Percentiles rank a stretch among this genome's conserved stretches.
Conservation (phyloP, 805 yeast genomes). For the Myxozyma neglecta region DNA sequence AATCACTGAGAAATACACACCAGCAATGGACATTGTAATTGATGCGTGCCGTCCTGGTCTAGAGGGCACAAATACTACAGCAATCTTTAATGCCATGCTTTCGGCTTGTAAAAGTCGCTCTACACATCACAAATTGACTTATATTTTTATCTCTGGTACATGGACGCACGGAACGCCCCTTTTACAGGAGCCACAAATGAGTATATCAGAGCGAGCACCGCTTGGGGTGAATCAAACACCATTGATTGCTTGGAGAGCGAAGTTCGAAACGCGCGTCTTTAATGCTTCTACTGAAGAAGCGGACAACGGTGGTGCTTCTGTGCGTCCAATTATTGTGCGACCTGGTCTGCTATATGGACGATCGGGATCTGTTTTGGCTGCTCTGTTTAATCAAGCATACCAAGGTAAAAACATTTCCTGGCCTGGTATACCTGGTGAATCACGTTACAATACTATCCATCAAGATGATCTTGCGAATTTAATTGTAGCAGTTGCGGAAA, state of each 20-base stretch:
- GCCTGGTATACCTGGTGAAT: slow-evolving; percentile 15
- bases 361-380: slow-evolving; percentile 7
- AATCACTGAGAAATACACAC: not conserved
- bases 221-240: slow-evolving; percentile 9
- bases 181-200: slow-evolving; percentile 1
- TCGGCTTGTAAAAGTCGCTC: slow-evolving; percentile 6
- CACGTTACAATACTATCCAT: slow-evolving; percentile 17
- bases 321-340: slow-evolving; percentile 15
- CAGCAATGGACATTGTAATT: slow-evolving; percentile 17
- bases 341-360: slow-evolving; percentile 23
- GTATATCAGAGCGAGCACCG: slow-evolving; percentile 17
- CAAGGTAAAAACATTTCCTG: slow-evolving; percentile 8
- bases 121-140: slow-evolving; percentile 12
- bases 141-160: slow-evolving; percentile 17
- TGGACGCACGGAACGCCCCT: slow-evolving; percentile 22
- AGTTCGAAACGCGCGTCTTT: slow-evolving; percentile 13
- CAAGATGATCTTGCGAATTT: slow-evolving; percentile 17
- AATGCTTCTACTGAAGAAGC: slow-evolving; percentile 5
- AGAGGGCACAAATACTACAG: not conserved
- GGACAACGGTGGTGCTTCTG: slow-evolving; percentile 2
- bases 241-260: slow-evolving; percentile 19
- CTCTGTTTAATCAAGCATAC: slow-evolving; percentile 11
- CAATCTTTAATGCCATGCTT: slow-evolving; percentile 13
- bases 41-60: slow-evolving; percentile 15
- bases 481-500: slow-evolving; percentile 12